Percentiles rank a stretch among this genome's conserved stretches.
Evolutionary conservation across 2,329 filamentous ascomycete genomes (phyloP).

Genomic region (Beauveria pseudobassiana): DNA sequence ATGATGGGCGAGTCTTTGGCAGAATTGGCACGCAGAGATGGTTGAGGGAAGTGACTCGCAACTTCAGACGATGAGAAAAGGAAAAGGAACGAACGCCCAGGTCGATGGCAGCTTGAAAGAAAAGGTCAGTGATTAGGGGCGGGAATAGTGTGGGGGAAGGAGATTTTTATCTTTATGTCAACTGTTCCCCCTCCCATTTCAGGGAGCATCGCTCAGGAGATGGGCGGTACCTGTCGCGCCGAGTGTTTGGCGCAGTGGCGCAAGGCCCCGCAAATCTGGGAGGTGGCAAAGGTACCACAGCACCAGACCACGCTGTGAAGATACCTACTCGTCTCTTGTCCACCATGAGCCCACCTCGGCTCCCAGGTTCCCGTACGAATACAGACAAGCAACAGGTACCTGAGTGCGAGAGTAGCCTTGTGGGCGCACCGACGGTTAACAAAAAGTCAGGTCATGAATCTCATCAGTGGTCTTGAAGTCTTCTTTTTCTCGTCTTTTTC

Average conservation of each 20-base stretch:
- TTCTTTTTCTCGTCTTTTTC: too few relatives aligned
- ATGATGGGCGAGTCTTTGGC: conserved; percentile 19
- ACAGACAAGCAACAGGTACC: too few relatives aligned
- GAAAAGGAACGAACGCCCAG: neutral
- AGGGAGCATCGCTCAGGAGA: conserved; percentile 1
- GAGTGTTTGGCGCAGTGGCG: neutral
- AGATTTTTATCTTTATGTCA: conserved; percentile 9
- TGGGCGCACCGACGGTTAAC: too few relatives aligned
- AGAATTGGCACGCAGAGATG: neutral
- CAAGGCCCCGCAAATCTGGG: neutral
- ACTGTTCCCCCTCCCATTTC: neutral
- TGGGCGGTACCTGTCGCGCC: neutral
- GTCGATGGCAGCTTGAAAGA: neutral
- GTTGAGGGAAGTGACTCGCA: neutral
- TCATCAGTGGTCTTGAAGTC: too few relatives aligned
- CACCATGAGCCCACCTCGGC: too few relatives aligned
- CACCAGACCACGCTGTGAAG: neutral
- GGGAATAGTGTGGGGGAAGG: conserved; percentile 7
- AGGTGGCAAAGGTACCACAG: neutral
- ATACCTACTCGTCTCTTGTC: too few relatives aligned
- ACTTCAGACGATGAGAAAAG: conserved; percentile 2
- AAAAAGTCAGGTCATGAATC: too few relatives aligned
- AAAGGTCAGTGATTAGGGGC: conserved; percentile 9
- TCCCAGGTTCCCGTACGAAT: too few relatives aligned
- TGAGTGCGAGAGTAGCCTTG: too few relatives aligned